phyloP scores from a whole-genome alignment of 1,284 basidiomycete species.

The Microbotryomycetes sp. region DNA sequence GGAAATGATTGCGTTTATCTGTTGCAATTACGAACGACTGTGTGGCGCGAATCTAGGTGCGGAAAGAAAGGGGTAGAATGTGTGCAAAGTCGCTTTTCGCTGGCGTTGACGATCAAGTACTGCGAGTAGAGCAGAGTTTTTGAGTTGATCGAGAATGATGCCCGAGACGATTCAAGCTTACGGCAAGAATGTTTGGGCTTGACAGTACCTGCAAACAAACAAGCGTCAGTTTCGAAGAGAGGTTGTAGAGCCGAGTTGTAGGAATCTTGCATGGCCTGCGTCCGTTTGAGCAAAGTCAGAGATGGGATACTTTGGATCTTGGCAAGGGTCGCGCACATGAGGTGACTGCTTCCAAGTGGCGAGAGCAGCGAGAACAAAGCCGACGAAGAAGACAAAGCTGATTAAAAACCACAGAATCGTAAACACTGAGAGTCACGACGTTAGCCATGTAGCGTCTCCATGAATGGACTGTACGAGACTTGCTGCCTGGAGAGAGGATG shows the following conservation, averaged over 20 bases:
- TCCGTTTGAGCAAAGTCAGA: too few species aligned
- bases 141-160: not conserved
- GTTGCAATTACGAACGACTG: too few species aligned
- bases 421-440: not conserved
- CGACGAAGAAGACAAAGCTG: constrained; percentile 20
- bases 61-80: not conserved
- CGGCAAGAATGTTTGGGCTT: constrained; percentile 13
- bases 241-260: too few species aligned
- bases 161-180: not conserved
- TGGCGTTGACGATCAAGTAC: not conserved
- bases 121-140: not conserved
- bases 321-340: constrained; percentile 6
- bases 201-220: constrained; percentile 9
- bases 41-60: not conserved
- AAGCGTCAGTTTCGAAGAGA: too few species aligned
- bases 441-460: not conserved
- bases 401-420: constrained; percentile 12
- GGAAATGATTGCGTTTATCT: too few species aligned
- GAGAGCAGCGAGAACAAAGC: constrained; percentile 23
- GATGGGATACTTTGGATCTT: too few species aligned
- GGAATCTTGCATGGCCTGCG: too few species aligned
- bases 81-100: too few species aligned
- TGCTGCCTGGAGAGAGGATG: not conserved
- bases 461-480: too few species aligned
- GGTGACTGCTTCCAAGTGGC: constrained; percentile 24